A percentile compares a stretch with the other conserved stretches of the same genome.
phyloP scores from a whole-genome alignment of 2,329 filamentous ascomycete genomes.

The Dothidotthia symphoricarpi region DNA sequence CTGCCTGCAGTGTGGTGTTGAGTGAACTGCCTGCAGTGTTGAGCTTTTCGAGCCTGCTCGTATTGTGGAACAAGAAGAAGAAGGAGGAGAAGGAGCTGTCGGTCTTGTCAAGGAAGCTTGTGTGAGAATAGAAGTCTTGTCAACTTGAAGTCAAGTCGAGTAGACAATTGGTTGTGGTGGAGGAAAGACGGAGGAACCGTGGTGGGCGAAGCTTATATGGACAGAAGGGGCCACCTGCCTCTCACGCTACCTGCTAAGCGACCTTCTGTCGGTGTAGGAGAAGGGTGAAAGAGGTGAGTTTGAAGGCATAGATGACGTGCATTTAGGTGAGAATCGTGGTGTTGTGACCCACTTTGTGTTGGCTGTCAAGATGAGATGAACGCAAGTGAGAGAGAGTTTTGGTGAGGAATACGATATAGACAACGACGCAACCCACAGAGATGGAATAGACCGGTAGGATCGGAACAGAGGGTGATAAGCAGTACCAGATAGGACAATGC shows the following conservation, averaged over 20 bases:
- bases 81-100: not conserved
- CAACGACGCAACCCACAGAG: not conserved
- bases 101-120: slow-evolving; percentile 2
- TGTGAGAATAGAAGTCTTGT: slow-evolving; percentile 3
- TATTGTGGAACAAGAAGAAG: slow-evolving; percentile 1
- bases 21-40: slow-evolving; percentile 15
- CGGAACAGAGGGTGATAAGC: too few species aligned
- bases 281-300: slow-evolving; percentile 8
- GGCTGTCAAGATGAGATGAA: not conserved
- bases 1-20: slow-evolving; percentile 18
- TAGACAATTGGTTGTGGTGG: slow-evolving; percentile 14
- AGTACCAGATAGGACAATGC: too few species aligned
- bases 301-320: not conserved
- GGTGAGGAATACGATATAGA: not conserved
- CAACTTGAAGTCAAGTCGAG: slow-evolving; percentile 3
- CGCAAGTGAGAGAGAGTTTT: not conserved
- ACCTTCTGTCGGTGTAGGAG: not conserved
- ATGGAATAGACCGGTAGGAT: not conserved
- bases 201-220: slow-evolving; percentile 17
- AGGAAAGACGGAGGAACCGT: slow-evolving; percentile 12
- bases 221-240: not conserved
- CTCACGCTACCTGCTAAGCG: slow-evolving; percentile 1
- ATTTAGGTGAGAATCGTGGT: not conserved
- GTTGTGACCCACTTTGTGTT: not conserved
- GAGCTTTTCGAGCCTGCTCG: slow-evolving; percentile 14